Conservation (phyloP, 2,329 filamentous ascomycete genomes). For the Fonsecaea multimorphosa region DNA sequence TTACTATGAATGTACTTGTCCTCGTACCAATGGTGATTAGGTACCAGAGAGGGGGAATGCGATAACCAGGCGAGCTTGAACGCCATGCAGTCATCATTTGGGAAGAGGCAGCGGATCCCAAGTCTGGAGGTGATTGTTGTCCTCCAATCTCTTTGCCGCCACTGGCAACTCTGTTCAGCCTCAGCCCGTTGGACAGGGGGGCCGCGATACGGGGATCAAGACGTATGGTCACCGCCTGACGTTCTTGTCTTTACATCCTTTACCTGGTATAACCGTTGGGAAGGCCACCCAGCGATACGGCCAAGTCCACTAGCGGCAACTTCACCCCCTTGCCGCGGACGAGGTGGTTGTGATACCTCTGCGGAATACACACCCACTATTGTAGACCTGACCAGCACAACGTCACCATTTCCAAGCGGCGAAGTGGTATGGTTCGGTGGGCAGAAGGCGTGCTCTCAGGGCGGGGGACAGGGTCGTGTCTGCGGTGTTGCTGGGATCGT, state of each 20-base stretch:
- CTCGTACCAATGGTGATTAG: not conserved
- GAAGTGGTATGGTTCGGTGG: not conserved
- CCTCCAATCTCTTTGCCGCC: constrained; percentile 38
- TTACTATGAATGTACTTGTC: constrained; percentile 1
- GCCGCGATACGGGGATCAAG: not conserved
- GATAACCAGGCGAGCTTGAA: constrained; percentile 20
- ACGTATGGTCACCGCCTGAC: constrained; percentile 15
- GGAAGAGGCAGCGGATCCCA: constrained; percentile 22
- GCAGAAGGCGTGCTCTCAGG: not conserved
- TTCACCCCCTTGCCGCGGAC: not conserved
- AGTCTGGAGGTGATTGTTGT: constrained; percentile 21
- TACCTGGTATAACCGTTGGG: constrained; percentile 1
- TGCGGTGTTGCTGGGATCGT: constrained; percentile 12
- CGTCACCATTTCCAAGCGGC: not conserved
- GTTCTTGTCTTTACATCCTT: constrained; percentile 31
- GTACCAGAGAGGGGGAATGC: not conserved
- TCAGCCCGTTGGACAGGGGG: constrained; percentile 27
- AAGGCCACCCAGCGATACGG: not conserved
- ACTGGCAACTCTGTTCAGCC: constrained; percentile 32
- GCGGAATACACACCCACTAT: constrained; percentile 8
- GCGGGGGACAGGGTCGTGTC: not conserved
- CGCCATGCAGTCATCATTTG: constrained; percentile 36
- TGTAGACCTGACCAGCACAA: constrained; percentile 10
- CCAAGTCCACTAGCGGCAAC: not conserved
- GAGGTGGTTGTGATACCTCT: constrained; percentile 8